Evolutionary conservation across 2,329 filamentous ascomycete species (phyloP).

Genomic region (Penicillium sp.): DNA sequence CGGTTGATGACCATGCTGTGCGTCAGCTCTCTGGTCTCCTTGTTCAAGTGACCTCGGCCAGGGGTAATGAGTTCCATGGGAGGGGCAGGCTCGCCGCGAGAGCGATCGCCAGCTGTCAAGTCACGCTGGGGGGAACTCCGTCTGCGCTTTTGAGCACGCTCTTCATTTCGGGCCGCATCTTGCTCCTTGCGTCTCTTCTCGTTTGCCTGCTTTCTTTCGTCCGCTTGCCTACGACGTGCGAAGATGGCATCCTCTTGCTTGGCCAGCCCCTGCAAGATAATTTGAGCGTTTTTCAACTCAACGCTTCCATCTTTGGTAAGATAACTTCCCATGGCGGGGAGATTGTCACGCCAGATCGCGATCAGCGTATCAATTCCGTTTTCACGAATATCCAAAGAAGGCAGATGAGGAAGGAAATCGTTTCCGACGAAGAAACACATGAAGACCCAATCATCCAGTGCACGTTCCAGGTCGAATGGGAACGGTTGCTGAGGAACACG

Average conservation of each 20-base stretch:
- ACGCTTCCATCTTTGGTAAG: conserved; percentile 93
- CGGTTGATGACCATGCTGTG: conserved; percentile 87
- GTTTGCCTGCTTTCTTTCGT: conserved; percentile 77
- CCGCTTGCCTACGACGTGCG: conserved; percentile 76
- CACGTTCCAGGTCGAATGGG: conserved; percentile 87
- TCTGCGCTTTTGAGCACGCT: conserved; percentile 43
- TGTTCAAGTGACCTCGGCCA: conserved; percentile 53
- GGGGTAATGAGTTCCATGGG: conserved; percentile 60
- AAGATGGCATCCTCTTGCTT: conserved; percentile 95
- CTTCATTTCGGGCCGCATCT: conserved; percentile 53
- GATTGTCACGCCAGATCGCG: conserved; percentile 93
- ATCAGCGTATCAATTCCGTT: conserved; percentile 95
- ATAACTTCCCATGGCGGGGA: conserved; percentile 90
- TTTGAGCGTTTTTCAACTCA: conserved; percentile 79
- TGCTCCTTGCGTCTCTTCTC: conserved; percentile 75
- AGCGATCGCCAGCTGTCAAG: conserved; percentile 24
- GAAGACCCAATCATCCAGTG: conserved; percentile 97
- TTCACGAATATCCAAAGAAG: conserved; percentile 95
- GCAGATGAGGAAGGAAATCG: conserved; percentile 94
- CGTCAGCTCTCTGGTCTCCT: conserved; percentile 63
- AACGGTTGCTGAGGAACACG: conserved; percentile 79
- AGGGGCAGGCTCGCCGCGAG: conserved; percentile 33
- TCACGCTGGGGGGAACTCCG: conserved; percentile 47
- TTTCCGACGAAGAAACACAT: conserved; percentile 99
- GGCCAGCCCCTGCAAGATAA: conserved; percentile 82